Conservation (phyloP, 352 stramenopile genomes). For the Detonula confervacea region DNA sequence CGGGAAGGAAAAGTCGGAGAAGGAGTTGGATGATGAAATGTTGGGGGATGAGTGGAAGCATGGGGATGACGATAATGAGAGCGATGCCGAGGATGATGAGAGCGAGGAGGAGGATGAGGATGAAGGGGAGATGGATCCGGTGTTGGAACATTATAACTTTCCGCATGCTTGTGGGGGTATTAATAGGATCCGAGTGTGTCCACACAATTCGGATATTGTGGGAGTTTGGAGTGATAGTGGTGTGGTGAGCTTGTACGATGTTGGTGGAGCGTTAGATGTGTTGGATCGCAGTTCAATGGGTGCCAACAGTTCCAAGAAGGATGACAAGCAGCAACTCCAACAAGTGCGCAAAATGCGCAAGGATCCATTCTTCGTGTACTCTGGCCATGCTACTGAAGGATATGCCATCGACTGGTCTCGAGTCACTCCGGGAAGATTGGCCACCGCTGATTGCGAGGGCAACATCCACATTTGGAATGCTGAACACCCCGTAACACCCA, state of each 20-base stretch:
- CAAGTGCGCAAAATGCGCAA: conserved; percentile 63
- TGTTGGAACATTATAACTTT: conserved; percentile 95
- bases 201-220: conserved; percentile 95
- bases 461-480: conserved; percentile 94
- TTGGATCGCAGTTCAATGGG: conserved; percentile 65
- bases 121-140: conserved; percentile 92
- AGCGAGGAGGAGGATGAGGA: conserved; percentile 88
- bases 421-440: conserved; percentile 89
- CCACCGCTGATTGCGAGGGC: conserved; percentile 96
- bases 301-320: conserved; percentile 18
- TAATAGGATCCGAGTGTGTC: conserved; percentile 95
- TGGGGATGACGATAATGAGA: conserved; percentile 73
- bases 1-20: conserved; percentile 79
- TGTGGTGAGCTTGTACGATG: conserved; percentile 96
- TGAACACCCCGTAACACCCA: conserved; percentile 24
- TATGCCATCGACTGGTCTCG: conserved; percentile 98
- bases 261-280: conserved; percentile 89
- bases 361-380: conserved; percentile 92
- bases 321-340: too few species aligned
- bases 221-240: conserved; percentile 95
- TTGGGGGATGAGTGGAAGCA: conserved; percentile 90
- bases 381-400: conserved; percentile 94
- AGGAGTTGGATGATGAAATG: conserved; percentile 85
- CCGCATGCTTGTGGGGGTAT: conserved; percentile 92
- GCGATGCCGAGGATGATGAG: conserved; percentile 70